Evolutionary conservation across 1,139 yeast species (phyloP).

Genomic region (Pichia sp.): DNA sequence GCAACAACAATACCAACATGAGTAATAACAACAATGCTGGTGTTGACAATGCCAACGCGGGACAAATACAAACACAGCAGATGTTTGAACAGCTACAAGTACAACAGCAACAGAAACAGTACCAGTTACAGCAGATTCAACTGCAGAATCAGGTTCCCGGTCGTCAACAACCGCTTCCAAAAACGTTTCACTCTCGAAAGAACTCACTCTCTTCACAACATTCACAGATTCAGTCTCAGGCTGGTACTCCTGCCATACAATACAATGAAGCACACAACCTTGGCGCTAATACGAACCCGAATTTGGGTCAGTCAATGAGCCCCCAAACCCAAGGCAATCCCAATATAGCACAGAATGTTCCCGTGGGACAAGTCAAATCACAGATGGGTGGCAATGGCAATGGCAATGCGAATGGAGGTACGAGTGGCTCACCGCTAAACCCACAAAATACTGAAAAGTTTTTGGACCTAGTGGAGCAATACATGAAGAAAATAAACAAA

Average conservation of each 20-base stretch:
- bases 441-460: constrained; percentile 52
- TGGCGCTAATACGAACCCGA: too few relatives aligned
- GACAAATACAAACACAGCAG: constrained; percentile 6
- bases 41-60: not conserved
- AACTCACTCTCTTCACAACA: constrained; percentile 5
- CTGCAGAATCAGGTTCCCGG: too few relatives aligned
- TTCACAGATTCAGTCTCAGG: constrained; percentile 4
- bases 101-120: constrained; percentile 11
- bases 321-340: too few relatives aligned
- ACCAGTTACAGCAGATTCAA: constrained; percentile 11
- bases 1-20: too few relatives aligned
- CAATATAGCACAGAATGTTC: too few relatives aligned
- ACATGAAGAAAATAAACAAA: constrained; percentile 68
- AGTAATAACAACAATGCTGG: not conserved
- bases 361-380: too few relatives aligned
- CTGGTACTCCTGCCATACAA: constrained; percentile 6
- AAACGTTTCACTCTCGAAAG: constrained; percentile 7
- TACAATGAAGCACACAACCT: too few relatives aligned
- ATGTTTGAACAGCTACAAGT: constrained; percentile 9
- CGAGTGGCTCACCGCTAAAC: constrained; percentile 28
- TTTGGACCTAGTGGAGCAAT: constrained; percentile 57
- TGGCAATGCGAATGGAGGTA: too few relatives aligned
- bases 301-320: too few relatives aligned
- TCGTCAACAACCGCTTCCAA: too few relatives aligned
- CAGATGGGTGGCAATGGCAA: constrained; percentile 10